phyloP scores from a whole-genome alignment of 192 early-diverging fungal species.

The Podila minutissima region DNA sequence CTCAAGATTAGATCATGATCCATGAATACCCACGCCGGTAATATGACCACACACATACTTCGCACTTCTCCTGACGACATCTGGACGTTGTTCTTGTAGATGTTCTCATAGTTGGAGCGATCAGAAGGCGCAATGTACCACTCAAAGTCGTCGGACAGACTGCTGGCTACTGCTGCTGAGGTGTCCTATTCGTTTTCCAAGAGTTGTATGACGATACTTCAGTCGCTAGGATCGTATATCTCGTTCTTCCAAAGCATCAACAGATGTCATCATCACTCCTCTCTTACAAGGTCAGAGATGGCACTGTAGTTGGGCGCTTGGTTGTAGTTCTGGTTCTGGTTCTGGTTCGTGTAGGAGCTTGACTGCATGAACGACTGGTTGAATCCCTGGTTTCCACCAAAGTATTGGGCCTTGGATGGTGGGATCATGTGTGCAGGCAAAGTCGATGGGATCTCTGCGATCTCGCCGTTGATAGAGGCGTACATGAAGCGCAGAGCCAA shows the following conservation, averaged over 20 bases:
- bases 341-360: constrained; percentile 27
- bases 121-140: constrained; percentile 73
- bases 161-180: constrained; percentile 12
- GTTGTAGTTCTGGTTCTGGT: constrained; percentile 12
- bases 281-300: constrained; percentile 38
- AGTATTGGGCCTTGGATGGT: constrained; percentile 65
- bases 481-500: constrained; percentile 83
- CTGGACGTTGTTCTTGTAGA: constrained; percentile 63
- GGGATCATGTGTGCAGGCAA: constrained; percentile 77
- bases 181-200: constrained; percentile 21
- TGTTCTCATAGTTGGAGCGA: constrained; percentile 64
- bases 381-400: constrained; percentile 33
- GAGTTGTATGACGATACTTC: neutral
- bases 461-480: constrained; percentile 65
- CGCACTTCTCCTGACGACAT: constrained; percentile 59
- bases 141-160: constrained; percentile 63
- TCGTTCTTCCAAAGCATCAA: too few relatives aligned
- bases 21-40: neutral
- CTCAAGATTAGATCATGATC: neutral
- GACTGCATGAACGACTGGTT: constrained; percentile 35
- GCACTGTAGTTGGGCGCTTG: constrained; percentile 32
- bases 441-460: constrained; percentile 61
- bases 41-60: constrained; percentile 51
- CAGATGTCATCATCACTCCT: too few relatives aligned
- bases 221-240: too few relatives aligned